phyloP scores from a whole-genome alignment of 306 rosid species.

The Citrullus colocynthis region DNA sequence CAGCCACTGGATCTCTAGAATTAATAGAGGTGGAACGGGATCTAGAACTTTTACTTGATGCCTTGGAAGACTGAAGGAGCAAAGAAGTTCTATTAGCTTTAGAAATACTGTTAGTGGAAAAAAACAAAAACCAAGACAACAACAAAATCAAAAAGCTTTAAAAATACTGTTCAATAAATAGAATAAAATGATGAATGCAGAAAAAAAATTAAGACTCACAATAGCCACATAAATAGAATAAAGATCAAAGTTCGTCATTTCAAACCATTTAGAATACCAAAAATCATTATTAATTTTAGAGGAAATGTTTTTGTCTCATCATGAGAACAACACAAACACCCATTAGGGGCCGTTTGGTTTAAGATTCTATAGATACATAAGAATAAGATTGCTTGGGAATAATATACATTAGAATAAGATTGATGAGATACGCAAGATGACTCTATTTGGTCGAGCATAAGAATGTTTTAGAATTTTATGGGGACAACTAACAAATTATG shows the following conservation, averaged over 20 bases:
- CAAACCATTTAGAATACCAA: not conserved
- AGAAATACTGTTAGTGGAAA: not conserved
- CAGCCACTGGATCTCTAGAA: slow-evolving; percentile 31
- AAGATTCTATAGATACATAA: too few species aligned
- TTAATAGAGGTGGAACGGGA: slow-evolving; percentile 35
- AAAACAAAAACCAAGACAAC: too few species aligned
- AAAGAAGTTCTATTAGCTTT: slow-evolving; percentile 7
- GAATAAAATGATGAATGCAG: not conserved
- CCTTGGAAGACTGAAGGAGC: slow-evolving; percentile 37
- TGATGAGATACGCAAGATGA: too few species aligned
- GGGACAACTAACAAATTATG: too few species aligned
- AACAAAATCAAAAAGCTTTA: not conserved
- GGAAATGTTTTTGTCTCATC: not conserved
- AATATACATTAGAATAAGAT: too few species aligned
- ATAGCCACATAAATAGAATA: not conserved
- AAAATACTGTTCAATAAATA: not conserved
- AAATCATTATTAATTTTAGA: not conserved
- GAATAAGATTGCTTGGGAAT: too few species aligned
- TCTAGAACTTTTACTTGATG: slow-evolving; percentile 51
- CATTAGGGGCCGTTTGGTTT: not conserved
- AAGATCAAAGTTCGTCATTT: not conserved
- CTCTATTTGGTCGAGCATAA: too few species aligned
- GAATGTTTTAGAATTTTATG: too few species aligned
- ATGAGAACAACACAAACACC: not conserved
- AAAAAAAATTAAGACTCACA: not conserved